phyloP scores from a whole-genome alignment of 2,329 filamentous ascomycete species.

The Colletotrichum orbiculare region DNA sequence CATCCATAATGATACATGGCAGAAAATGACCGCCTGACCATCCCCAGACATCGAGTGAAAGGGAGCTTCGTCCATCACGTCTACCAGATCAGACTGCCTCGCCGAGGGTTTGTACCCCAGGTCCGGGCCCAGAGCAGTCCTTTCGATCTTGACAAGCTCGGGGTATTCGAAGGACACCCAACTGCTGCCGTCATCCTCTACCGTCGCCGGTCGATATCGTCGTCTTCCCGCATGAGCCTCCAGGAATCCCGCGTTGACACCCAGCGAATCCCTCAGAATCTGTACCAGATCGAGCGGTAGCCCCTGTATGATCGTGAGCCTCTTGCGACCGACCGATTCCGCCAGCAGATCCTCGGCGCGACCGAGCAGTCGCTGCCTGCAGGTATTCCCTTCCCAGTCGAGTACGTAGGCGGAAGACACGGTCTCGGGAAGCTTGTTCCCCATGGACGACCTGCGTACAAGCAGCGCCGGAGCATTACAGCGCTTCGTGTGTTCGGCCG shows the following conservation, averaged over 20 bases:
- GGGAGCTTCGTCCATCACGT: slow-evolving; percentile 38
- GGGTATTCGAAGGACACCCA: slow-evolving; percentile 46
- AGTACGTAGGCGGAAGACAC: slow-evolving; percentile 33
- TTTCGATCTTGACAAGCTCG: slow-evolving; percentile 40
- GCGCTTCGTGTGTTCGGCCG: slow-evolving; percentile 30
- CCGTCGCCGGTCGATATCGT: slow-evolving; percentile 39
- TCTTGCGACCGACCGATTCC: slow-evolving; percentile 32
- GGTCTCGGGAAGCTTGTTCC: slow-evolving; percentile 30
- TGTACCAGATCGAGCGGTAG: slow-evolving; percentile 35
- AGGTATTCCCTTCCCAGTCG: slow-evolving; percentile 29
- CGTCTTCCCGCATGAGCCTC: slow-evolving; percentile 44
- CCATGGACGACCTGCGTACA: slow-evolving; percentile 29
- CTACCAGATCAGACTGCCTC: slow-evolving; percentile 33
- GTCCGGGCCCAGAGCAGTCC: neutral
- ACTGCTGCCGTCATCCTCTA: slow-evolving; percentile 5
- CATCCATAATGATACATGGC: slow-evolving; percentile 49
- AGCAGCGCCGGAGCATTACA: slow-evolving; percentile 31
- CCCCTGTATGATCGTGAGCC: slow-evolving; percentile 33
- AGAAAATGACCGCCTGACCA: slow-evolving; percentile 44
- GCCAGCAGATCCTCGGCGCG: slow-evolving; percentile 30
- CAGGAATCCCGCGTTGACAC: slow-evolving; percentile 45
- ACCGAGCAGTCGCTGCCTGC: slow-evolving; percentile 28
- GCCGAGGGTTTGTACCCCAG: slow-evolving; percentile 15
- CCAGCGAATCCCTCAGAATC: slow-evolving; percentile 39
- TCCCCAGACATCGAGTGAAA: slow-evolving; percentile 37